Percentiles rank a stretch among this genome's conserved stretches.
Evolutionary conservation across 2,329 filamentous ascomycete species (phyloP).

Genomic region (Arachnopeziza araneosa): DNA sequence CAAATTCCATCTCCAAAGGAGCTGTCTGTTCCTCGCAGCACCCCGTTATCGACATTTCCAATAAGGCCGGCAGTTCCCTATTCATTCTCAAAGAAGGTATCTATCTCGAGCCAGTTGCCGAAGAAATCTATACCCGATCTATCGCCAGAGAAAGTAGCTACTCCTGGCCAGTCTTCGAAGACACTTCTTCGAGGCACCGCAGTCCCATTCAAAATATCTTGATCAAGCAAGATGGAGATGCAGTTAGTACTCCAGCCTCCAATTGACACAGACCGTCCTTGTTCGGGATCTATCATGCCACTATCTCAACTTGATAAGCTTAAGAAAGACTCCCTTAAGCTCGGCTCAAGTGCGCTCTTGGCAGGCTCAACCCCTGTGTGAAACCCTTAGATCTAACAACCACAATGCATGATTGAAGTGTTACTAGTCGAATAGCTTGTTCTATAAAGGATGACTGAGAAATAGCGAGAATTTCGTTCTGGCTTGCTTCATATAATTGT

Average conservation of each 20-base stretch:
- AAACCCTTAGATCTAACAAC: conserved; percentile 17
- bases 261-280: neutral
- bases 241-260: neutral
- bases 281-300: neutral
- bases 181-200: no score
- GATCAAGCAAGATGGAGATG: neutral
- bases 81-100: no score
- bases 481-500: no score
- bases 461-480: neutral
- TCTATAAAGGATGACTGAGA: neutral
- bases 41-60: no score
- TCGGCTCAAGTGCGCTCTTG: neutral
- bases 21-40: no score
- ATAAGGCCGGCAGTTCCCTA: no score
- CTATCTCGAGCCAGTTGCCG: no score
- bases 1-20: no score
- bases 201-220: neutral
- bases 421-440: neutral
- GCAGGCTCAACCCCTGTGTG: conserved; percentile 13
- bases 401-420: conserved; percentile 6
- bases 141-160: no score
- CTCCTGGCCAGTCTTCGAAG: no score
- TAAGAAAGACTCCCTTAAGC: neutral
- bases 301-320: neutral
- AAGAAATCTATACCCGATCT: no score